Percentiles rank a stretch among this genome's conserved stretches.
These are phyloP conservation scores for Capsicum pubescens DNA, from an alignment of 257 asterid species.

Conservation along the genomic window DNA sequence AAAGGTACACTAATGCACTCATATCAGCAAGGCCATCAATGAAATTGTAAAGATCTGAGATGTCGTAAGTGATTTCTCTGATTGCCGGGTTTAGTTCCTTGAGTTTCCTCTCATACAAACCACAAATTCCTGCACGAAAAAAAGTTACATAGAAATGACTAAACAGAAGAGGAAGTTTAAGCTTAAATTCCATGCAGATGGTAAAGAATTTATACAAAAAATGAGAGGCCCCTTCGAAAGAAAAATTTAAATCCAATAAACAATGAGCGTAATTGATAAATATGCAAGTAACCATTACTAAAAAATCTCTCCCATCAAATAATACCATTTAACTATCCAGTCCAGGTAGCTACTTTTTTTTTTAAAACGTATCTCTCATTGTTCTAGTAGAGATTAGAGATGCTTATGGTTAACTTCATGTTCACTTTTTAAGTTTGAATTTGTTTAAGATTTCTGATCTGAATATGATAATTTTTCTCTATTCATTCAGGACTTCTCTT, in stretches of 20 bases:
- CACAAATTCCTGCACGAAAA: constrained; percentile 76
- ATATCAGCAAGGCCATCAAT: constrained; percentile 88
- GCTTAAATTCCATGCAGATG: constrained; percentile 9
- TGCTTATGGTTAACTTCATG: background rate
- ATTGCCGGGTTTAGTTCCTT: constrained; percentile 81
- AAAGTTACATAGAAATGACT: background rate
- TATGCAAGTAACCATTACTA: background rate
- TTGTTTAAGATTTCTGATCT: background rate
- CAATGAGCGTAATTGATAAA: background rate
- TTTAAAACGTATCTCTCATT: background rate
- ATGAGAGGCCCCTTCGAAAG: background rate
- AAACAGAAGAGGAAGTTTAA: background rate
- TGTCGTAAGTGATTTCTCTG: constrained; percentile 82
- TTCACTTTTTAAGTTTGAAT: background rate
- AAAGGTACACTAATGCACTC: constrained; percentile 84
- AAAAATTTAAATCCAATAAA: background rate
- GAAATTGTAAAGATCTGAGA: constrained; percentile 84
- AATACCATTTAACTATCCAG: background rate
- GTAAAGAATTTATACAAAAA: background rate
- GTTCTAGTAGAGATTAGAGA: background rate
- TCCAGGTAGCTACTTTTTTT: background rate
- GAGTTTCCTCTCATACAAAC: constrained; percentile 82
- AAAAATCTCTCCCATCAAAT: background rate
- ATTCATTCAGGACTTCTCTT: background rate
- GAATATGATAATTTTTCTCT: background rate